These are phyloP conservation scores for Lactarius tabidus DNA, from an alignment of 768 basidiomycete species.

Conservation along the genomic window DNA sequence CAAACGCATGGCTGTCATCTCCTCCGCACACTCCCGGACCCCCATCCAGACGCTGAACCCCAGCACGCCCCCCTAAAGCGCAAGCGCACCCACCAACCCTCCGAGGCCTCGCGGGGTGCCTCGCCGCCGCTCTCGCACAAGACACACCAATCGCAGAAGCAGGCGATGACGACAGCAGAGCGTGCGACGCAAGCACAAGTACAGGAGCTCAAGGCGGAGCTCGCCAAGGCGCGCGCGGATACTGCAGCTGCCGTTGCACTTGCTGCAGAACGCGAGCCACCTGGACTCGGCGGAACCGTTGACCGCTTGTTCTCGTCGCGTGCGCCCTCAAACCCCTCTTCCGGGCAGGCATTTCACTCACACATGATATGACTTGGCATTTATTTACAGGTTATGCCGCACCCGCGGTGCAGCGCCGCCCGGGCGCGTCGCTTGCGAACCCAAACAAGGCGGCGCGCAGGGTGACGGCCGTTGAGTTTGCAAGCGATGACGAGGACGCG, in stretches of 20 bases:
- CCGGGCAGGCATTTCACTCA: background rate
- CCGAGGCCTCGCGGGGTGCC: background rate
- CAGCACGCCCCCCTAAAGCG: slow-evolving; percentile 1
- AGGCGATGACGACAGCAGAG: slow-evolving; percentile 9
- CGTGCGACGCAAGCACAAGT: slow-evolving; percentile 2
- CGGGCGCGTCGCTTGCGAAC: slow-evolving; percentile 19
- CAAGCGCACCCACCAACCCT: background rate
- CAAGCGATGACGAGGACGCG: slow-evolving; percentile 17
- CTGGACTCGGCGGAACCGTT: slow-evolving; percentile 8
- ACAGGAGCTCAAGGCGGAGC: slow-evolving; percentile 12
- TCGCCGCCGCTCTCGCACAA: too few species aligned
- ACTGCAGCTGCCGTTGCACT: slow-evolving; percentile 8
- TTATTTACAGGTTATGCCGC: slow-evolving; percentile 5
- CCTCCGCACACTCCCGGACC: background rate
- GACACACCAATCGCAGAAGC: too few species aligned
- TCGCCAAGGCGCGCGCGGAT: slow-evolving; percentile 11
- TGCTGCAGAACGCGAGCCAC: slow-evolving; percentile 10
- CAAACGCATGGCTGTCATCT: slow-evolving; percentile 9
- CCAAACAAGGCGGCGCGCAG: slow-evolving; percentile 20
- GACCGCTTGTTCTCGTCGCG: slow-evolving; percentile 7
- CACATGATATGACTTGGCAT: background rate
- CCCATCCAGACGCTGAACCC: background rate
- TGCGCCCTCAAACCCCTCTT: background rate
- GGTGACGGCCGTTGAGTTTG: slow-evolving; percentile 16
- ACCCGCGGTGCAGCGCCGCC: slow-evolving; percentile 3